Evolutionary conservation across 768 basidiomycete species (phyloP).

Genomic region (Lentinula aciculospora): DNA sequence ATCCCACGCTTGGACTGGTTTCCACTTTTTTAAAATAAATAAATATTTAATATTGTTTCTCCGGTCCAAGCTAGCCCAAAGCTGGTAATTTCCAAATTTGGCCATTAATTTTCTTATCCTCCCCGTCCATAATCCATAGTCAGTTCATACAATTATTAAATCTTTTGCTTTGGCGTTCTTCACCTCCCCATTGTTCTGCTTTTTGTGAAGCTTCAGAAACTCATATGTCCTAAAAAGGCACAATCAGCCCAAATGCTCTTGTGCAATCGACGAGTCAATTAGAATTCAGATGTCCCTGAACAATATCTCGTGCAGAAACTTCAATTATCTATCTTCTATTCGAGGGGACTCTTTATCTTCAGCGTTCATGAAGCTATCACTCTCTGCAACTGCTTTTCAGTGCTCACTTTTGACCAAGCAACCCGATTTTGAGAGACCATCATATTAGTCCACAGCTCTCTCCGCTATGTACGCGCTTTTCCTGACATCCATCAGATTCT

Average conservation of each 20-base stretch:
- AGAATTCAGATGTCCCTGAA: not conserved
- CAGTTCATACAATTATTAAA: not conserved
- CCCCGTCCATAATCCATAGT: not conserved
- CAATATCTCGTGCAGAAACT: too few species aligned
- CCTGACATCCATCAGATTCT: not conserved
- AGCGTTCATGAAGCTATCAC: not conserved
- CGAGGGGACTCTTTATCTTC: too few species aligned
- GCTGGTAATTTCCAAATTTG: not conserved
- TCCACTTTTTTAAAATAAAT: not conserved
- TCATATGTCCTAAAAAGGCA: not conserved
- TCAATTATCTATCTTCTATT: too few species aligned
- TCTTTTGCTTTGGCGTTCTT: not conserved
- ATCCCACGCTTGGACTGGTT: not conserved
- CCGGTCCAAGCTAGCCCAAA: not conserved
- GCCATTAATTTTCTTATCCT: not conserved
- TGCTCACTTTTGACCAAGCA: not conserved
- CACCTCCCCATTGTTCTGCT: not conserved
- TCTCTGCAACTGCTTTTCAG: not conserved
- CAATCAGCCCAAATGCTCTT: not conserved
- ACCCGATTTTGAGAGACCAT: not conserved
- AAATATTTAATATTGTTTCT: too few species aligned
- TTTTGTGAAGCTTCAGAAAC: not conserved
- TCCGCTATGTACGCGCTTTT: not conserved
- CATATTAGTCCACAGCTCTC: not conserved
- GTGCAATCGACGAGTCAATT: not conserved